phyloP scores from a whole-genome alignment of 352 stramenopile genomes.

The Phytopythium delawarense region DNA sequence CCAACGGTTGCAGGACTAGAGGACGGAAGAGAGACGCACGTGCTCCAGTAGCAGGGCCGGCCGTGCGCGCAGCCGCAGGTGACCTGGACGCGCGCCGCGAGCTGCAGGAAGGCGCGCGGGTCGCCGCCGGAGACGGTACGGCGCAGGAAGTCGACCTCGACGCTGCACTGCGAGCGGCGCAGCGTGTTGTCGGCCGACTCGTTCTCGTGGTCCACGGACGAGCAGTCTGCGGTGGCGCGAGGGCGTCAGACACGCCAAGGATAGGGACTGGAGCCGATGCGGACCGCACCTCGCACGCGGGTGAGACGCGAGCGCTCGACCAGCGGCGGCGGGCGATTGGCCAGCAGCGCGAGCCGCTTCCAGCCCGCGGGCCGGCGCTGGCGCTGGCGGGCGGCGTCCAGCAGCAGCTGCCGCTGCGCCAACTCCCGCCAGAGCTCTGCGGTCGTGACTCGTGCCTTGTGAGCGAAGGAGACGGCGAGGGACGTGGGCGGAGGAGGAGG shows the following conservation, averaged over 20 bases:
- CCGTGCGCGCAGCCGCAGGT: constrained; percentile 67
- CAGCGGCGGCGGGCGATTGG: constrained; percentile 7
- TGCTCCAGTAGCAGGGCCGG: constrained; percentile 78
- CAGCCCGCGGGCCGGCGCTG: constrained; percentile 14
- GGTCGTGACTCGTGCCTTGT: neutral
- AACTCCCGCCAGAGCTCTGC: constrained; percentile 32
- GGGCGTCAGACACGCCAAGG: neutral
- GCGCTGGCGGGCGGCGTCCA: neutral
- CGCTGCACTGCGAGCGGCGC: constrained; percentile 32
- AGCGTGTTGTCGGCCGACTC: constrained; percentile 48
- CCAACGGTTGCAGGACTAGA: too few species aligned
- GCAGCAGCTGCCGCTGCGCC: constrained; percentile 13
- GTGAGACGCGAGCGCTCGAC: constrained; percentile 26
- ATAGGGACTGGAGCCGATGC: neutral
- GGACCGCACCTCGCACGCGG: constrained; percentile 28
- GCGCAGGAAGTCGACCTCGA: constrained; percentile 25
- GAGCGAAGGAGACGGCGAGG: too few species aligned
- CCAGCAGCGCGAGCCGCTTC: constrained; percentile 31
- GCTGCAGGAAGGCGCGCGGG: constrained; percentile 28
- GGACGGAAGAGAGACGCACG: constrained; percentile 20
- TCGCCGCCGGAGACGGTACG: constrained; percentile 15
- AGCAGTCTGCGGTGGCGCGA: constrained; percentile 23
- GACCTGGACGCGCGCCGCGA: constrained; percentile 44
- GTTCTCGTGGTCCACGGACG: constrained; percentile 44
- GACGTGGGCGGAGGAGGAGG: neutral